Percentiles rank a stretch among this genome's conserved stretches.
Conservation (phyloP, 148 eudicot genomes). For the Oxyria digyna region DNA sequence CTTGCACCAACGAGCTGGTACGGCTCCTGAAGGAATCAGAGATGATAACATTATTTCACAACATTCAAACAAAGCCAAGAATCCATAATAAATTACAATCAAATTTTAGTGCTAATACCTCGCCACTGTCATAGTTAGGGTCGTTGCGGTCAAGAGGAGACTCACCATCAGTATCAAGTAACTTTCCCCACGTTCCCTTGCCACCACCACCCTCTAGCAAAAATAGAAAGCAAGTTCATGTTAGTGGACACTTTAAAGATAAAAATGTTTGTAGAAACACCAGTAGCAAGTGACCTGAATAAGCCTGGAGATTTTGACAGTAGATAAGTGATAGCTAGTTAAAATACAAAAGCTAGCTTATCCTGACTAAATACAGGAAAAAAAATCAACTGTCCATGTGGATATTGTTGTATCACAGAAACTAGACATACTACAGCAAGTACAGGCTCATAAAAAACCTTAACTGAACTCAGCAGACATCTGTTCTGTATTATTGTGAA, state of each 20-base stretch:
- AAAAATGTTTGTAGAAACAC: background rate
- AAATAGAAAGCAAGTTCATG: background rate
- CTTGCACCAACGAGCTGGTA: constrained; percentile 73
- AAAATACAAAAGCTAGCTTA: background rate
- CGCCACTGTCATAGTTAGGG: constrained; percentile 93
- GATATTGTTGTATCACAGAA: background rate
- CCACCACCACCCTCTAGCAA: constrained; percentile 90
- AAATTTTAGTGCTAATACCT: constrained; percentile 30
- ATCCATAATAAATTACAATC: background rate
- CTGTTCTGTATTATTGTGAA: too few species aligned
- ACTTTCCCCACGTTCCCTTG: constrained; percentile 96
- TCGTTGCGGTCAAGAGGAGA: constrained; percentile 70
- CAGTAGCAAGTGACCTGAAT: background rate
- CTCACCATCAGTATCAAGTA: constrained; percentile 77
- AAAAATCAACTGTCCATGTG: background rate
- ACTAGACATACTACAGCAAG: background rate
- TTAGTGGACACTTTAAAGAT: background rate
- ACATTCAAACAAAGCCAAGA: background rate
- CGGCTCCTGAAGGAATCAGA: constrained; percentile 52
- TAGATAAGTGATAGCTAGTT: background rate
- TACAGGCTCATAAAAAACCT: background rate
- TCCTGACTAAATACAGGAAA: background rate
- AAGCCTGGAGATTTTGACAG: background rate
- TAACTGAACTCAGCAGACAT: background rate
- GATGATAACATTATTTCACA: background rate